These are phyloP conservation scores for Fusarium ramigenum DNA, from an alignment of 2,329 filamentous ascomycete species.

Conservation along the genomic window DNA sequence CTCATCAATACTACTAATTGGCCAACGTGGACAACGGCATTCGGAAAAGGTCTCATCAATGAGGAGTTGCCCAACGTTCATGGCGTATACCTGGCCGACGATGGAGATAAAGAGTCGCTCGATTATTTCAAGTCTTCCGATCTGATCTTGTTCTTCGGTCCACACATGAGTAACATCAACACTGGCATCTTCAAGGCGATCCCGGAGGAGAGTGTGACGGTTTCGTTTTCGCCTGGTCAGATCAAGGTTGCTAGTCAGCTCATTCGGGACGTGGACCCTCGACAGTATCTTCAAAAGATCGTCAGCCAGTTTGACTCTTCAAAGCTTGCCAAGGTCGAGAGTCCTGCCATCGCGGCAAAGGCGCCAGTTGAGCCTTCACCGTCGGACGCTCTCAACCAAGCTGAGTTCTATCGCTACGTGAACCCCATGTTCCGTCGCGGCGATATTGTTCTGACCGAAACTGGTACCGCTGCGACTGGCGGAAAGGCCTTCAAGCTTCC, in stretches of 20 bases:
- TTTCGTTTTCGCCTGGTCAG: neutral
- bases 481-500: slow-evolving; percentile 5
- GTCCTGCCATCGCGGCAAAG: neutral
- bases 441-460: slow-evolving; percentile 5
- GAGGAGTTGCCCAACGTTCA: slow-evolving; percentile 13
- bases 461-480: slow-evolving; percentile 15
- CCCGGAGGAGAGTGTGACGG: neutral
- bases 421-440: slow-evolving; percentile 5
- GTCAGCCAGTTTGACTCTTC: neutral
- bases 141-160: slow-evolving; percentile 8
- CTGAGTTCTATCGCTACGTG: slow-evolving; percentile 1
- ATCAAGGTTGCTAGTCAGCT: neutral
- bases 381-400: neutral
- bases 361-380: neutral
- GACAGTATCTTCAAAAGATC: neutral
- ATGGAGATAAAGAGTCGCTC: neutral
- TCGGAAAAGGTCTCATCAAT: slow-evolving; percentile 1
- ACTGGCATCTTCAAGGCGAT: slow-evolving; percentile 5
- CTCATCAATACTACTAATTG: neutral
- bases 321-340: neutral
- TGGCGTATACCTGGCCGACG: neutral
- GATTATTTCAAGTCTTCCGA: slow-evolving; percentile 8
- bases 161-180: slow-evolving; percentile 16
- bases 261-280: neutral
- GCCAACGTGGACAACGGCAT: slow-evolving; percentile 15